Conservation (phyloP, 2,329 filamentous ascomycete species). For the Polytolypa hystricis region DNA sequence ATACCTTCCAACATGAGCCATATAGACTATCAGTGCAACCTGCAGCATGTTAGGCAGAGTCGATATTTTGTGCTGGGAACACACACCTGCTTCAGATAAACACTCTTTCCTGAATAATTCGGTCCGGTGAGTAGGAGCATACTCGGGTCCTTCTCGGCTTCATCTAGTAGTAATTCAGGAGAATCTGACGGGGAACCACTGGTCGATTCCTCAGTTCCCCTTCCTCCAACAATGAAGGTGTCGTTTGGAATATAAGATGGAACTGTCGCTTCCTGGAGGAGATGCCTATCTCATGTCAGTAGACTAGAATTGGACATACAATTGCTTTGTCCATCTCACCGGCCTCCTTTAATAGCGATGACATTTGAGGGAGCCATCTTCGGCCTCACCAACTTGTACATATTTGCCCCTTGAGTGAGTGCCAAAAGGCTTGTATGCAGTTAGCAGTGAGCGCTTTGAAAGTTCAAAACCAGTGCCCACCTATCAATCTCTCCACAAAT, state of each 20-base stretch:
- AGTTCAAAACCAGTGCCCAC: slow-evolving; percentile 17
- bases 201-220: background rate
- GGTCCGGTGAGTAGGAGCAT: slow-evolving; percentile 80
- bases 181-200: background rate
- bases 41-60: slow-evolving; percentile 11
- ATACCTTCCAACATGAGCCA: slow-evolving; percentile 71
- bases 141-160: slow-evolving; percentile 38
- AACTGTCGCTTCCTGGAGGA: slow-evolving; percentile 75
- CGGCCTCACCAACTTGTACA: slow-evolving; percentile 61
- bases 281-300: slow-evolving; percentile 43
- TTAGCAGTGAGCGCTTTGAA: slow-evolving; percentile 5
- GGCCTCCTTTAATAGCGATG: slow-evolving; percentile 63
- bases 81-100: slow-evolving; percentile 75
- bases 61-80: background rate
- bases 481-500: slow-evolving; percentile 75
- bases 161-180: slow-evolving; percentile 1
- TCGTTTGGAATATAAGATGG: slow-evolving; percentile 74
- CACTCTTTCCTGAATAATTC: slow-evolving; percentile 93
- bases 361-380: slow-evolving; percentile 58
- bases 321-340: slow-evolving; percentile 32
- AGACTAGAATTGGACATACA: slow-evolving; percentile 11
- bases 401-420: slow-evolving; percentile 62
- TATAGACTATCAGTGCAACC: slow-evolving; percentile 76
- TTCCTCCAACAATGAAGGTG: slow-evolving; percentile 56
- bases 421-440: slow-evolving; percentile 53